Percentiles rank a stretch among this genome's conserved stretches.
Conservation (phyloP, 2,329 filamentous ascomycete genomes). For the Penicillium polonicum region DNA sequence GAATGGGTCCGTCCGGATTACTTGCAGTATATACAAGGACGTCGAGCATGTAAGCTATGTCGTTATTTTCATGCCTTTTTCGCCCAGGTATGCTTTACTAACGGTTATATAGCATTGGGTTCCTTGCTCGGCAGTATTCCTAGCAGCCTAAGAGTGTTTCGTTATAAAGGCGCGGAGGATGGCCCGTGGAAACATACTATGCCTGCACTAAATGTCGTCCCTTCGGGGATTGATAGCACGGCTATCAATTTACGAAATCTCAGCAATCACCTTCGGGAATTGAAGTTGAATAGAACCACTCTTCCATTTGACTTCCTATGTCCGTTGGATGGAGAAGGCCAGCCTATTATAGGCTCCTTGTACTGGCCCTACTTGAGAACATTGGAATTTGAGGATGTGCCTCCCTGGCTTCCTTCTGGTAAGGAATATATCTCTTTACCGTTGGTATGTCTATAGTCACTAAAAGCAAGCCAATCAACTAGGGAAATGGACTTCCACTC, state of each 20-base stretch:
- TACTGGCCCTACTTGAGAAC: slow-evolving; percentile 4
- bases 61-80: neutral
- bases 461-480: neutral
- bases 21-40: slow-evolving; percentile 8
- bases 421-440: neutral
- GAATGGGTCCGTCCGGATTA: slow-evolving; percentile 10
- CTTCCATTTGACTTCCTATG: slow-evolving; percentile 3
- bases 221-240: neutral
- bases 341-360: neutral
- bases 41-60: slow-evolving; percentile 9
- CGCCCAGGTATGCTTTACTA: neutral
- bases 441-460: neutral
- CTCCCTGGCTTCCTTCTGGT: slow-evolving; percentile 8
- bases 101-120: slow-evolving; percentile 2
- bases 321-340: neutral
- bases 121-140: neutral
- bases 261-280: neutral
- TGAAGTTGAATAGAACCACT: neutral
- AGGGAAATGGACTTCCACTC: neutral
- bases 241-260: slow-evolving; percentile 1
- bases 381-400: slow-evolving; percentile 1
- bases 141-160: neutral
- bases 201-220: neutral
- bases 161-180: neutral
- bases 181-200: neutral